These are phyloP conservation scores for Monosporascus sp. DNA, from an alignment of 2,329 filamentous ascomycete genomes.

Conservation along the genomic window DNA sequence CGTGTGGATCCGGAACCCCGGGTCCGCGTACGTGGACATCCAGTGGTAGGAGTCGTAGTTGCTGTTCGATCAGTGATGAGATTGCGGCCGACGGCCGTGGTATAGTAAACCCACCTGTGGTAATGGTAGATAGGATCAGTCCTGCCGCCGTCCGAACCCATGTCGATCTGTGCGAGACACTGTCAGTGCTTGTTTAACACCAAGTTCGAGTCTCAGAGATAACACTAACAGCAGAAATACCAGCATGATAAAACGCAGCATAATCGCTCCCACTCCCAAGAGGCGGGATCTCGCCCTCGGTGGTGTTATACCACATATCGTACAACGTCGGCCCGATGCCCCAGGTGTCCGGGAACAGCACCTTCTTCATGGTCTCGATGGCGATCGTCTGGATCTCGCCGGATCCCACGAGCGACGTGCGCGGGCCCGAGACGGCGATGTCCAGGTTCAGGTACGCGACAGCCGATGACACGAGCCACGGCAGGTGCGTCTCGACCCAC, in stretches of 20 bases:
- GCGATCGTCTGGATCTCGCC: constrained; percentile 7
- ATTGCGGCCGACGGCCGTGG: neutral
- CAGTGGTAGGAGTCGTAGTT: constrained; percentile 33
- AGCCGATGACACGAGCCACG: constrained; percentile 3
- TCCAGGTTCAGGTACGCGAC: constrained; percentile 46
- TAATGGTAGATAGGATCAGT: constrained; percentile 6
- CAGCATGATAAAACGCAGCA: constrained; percentile 6
- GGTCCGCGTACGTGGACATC: constrained; percentile 47
- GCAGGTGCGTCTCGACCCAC: constrained; percentile 5
- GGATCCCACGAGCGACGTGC: constrained; percentile 28
- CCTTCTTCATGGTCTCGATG: constrained; percentile 7
- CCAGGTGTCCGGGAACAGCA: constrained; percentile 5
- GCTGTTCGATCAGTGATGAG: neutral
- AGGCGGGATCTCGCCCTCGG: constrained; percentile 5
- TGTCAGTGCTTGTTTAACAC: neutral
- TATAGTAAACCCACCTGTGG: constrained; percentile 2
- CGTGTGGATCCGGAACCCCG: constrained; percentile 42
- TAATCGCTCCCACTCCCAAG: constrained; percentile 6
- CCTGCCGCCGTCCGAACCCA: constrained; percentile 3
- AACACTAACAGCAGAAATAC: constrained; percentile 3
- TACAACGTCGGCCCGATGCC: constrained; percentile 3
- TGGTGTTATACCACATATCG: constrained; percentile 6
- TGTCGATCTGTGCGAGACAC: neutral
- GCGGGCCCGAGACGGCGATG: constrained; percentile 38
- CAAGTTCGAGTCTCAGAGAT: no score